Evolutionary conservation across 2,329 filamentous ascomycete genomes (phyloP).

Genomic region (Tolypocladium tundrense): DNA sequence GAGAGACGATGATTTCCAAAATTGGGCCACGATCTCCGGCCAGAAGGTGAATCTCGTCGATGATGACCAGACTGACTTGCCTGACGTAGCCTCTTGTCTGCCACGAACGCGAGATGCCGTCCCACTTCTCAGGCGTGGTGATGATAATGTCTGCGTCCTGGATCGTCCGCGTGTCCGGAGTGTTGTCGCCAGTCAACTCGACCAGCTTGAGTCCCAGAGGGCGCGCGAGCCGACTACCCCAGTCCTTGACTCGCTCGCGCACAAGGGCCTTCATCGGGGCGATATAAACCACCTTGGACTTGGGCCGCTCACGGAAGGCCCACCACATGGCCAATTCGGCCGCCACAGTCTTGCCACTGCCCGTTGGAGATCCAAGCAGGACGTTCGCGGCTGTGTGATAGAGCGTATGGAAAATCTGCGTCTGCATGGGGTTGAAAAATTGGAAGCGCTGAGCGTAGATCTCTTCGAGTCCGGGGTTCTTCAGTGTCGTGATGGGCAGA

Average conservation of each 20-base stretch:
- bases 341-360: slow-evolving; percentile 94
- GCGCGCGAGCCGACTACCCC: slow-evolving; percentile 69
- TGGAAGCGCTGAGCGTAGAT: slow-evolving; percentile 84
- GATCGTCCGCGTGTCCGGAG: slow-evolving; percentile 91
- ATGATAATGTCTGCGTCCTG: slow-evolving; percentile 95
- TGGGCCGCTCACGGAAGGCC: slow-evolving; percentile 89
- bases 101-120: slow-evolving; percentile 98
- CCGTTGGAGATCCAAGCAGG: slow-evolving; percentile 87
- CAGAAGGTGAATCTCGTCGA: slow-evolving; percentile 96
- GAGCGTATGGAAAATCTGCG: slow-evolving; percentile 92
- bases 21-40: slow-evolving; percentile 95
- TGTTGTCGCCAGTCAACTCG: slow-evolving; percentile 94
- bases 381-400: slow-evolving; percentile 92
- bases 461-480: slow-evolving; percentile 78
- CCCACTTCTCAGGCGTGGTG: slow-evolving; percentile 99
- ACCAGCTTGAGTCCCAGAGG: slow-evolving; percentile 85
- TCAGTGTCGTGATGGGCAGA: slow-evolving; percentile 73
- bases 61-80: slow-evolving; percentile 91
- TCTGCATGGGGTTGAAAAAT: slow-evolving; percentile 99
- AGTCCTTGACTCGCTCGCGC: slow-evolving; percentile 91
- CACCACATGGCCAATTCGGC: slow-evolving; percentile 99
- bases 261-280: slow-evolving; percentile 99
- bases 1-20: slow-evolving; percentile 87
- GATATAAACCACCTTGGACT: slow-evolving; percentile 97
- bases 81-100: slow-evolving; percentile 94